Evolutionary conservation across 257 asterid species (phyloP), one percentile per base, ranked within the genome.

Genomic region (Cinchona pubescens): DNA sequence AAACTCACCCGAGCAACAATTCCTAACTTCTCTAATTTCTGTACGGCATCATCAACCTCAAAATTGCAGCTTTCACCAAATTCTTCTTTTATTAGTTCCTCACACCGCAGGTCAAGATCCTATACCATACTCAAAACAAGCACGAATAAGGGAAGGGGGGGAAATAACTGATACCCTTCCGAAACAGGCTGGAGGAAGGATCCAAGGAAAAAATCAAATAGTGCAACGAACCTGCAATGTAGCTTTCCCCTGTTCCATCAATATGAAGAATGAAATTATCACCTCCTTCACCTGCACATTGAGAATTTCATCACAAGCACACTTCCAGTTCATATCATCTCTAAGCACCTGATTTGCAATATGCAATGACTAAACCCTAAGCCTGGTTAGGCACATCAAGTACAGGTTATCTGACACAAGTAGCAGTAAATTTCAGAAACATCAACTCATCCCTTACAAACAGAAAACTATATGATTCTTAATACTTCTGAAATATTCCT

Each of bases 221-320:
- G 64, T 51, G 32, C 48, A 32, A 80, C 63, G 58, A 82, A 94
- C 98, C 97, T 92, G 88, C 75, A 94, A 84, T 77, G 98, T 92
- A 45, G 97, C 92, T 85, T 94, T 92, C 79, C 97, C 98, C 85
- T 92, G 97, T 81, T 92, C 97, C 97, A 94, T 94, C 84, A 94
- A 83, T 83, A 94, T 88, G 84, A 94, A 94, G 81, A 92, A 94
- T 63, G 96, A 88, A 83, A 94, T 88, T 82, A 94, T 92, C 68
- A 94, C 98, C 88, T 94, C 98, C 88, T 94, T 94, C 74, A 94
- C 98, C 98, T 94, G 96, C 88, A 85, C 67, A 79, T 72, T 46
- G 69, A 78, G 66, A 68, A 46, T 72, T 46, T 75, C 16, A 23
- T 72, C n/a, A n/a, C n/a, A 73, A 75, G 69, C 55, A 71, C 51